Evolutionary conservation across 441 rosid genomes (phyloP), one percentile per base, ranked within the genome.

Genomic region (Euphorbia celastroides): DNA sequence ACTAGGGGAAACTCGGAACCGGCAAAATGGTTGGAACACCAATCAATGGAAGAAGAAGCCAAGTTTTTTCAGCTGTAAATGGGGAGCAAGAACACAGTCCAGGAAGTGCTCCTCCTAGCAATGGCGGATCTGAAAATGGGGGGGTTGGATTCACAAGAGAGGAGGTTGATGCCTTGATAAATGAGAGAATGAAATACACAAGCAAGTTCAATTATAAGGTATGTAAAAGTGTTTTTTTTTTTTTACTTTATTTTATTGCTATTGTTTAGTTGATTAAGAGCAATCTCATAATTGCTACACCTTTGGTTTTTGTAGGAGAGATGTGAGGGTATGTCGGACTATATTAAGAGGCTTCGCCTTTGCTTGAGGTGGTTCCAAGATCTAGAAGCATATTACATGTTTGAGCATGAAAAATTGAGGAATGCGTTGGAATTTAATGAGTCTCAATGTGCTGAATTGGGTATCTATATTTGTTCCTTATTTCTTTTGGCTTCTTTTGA

Each of bases 131-230:
- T 22, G 98, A 92, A 51, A 78, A 70, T 67, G 62, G 81, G 31
- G 78, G 72, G 57, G 60, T 81, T 17, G 97, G 86, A 50, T 92
- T 88, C 74, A 84, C 97, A 0, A 92, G 89, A 73, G 98, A 95
- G 69, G 97, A 88, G 75, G 89, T 86, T 8, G 80, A 86, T 75
- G 86, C 92, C 2, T 73, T 95, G 82, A 74, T 95, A 74, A 88
- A 65, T 36, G 97, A 92, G 83, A 89, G 83, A 79, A 88, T 85
- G 13, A 95, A 80, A 82, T 86, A 83, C 38, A 88, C 81, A 54
- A 93, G 78, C 83, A 92, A 88, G 77, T 86, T 79, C 73, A 96
- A 95, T 69, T 81, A 83, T 67, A 95, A 92, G 97, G 99, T 92
- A 34, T 69, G 85, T 72, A n/a, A 28, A 44, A 38, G n/a, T n/a